phyloP scores from a whole-genome alignment of 805 yeast species.

The Monosporozyma aerobia region DNA sequence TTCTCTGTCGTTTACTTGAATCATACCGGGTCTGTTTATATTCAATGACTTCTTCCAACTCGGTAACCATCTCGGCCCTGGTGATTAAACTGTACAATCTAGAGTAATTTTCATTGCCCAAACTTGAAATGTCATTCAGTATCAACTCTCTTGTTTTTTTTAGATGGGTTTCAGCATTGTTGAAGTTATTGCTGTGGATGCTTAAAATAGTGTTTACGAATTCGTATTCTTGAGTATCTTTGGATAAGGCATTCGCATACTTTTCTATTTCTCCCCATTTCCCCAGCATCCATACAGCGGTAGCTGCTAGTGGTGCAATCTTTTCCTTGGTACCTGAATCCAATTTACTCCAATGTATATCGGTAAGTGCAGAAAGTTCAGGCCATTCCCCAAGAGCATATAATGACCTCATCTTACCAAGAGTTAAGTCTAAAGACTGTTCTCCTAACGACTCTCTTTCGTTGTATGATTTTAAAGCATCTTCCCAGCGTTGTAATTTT shows the following conservation, averaged over 20 bases:
- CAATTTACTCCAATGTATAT: conserved; percentile 72
- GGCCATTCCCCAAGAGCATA: conserved; percentile 99
- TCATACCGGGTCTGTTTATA: conserved; percentile 80
- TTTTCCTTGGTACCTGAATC: conserved; percentile 65
- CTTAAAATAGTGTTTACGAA: conserved; percentile 87
- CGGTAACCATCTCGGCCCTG: conserved; percentile 94
- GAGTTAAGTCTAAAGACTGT: conserved; percentile 74
- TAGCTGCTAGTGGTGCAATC: conserved; percentile 96
- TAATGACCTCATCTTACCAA: conserved; percentile 97
- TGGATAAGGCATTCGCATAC: conserved; percentile 81
- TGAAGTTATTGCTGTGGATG: conserved; percentile 78
- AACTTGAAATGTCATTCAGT: conserved; percentile 87
- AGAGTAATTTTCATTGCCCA: conserved; percentile 90
- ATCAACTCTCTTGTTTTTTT: conserved; percentile 77
- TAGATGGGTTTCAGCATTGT: conserved; percentile 70
- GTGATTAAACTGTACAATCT: conserved; percentile 96
- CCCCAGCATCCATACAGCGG: conserved; percentile 97
- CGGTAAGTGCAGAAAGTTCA: conserved; percentile 73
- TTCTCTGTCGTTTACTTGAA: conserved; percentile 65
- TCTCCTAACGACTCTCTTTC: conserved; percentile 51
- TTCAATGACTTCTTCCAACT: conserved; percentile 85
- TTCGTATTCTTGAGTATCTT: conserved; percentile 88
- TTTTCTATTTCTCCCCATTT: conserved; percentile 96
- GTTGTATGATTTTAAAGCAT: conserved; percentile 84
- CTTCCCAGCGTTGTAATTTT: conserved; percentile 95